phyloP scores from a whole-genome alignment of 2,329 filamentous ascomycete genomes.

The Penicillium carneum region DNA sequence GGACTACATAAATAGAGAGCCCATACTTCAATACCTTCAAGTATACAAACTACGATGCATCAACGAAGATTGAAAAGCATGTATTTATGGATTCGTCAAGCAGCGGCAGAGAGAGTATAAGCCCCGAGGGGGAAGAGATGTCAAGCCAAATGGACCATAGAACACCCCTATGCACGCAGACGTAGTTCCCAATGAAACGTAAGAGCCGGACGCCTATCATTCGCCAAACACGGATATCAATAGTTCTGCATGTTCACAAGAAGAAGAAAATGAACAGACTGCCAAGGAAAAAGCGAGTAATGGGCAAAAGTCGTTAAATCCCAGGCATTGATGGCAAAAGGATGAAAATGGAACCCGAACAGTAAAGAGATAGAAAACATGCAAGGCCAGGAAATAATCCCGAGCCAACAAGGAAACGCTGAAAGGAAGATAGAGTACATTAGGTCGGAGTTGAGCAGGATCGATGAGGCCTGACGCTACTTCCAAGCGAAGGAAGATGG shows the following conservation, averaged over 20 bases:
- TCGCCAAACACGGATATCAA: conserved; percentile 50
- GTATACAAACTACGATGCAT: conserved; percentile 13
- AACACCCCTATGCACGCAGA: conserved; percentile 34
- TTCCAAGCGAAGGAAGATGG: conserved; percentile 13
- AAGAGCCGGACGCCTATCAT: conserved; percentile 44
- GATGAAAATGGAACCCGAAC: conserved; percentile 20
- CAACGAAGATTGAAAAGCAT: conserved; percentile 15
- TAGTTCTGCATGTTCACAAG: conserved; percentile 25
- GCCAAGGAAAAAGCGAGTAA: conserved; percentile 21
- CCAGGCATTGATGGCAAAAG: conserved; percentile 25
- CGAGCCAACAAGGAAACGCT: conserved; percentile 36
- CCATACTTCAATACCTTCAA: background rate
- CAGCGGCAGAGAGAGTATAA: conserved; percentile 32
- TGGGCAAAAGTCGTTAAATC: conserved; percentile 27
- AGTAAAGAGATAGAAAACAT: conserved; percentile 27
- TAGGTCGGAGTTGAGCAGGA: conserved; percentile 35
- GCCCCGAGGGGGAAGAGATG: conserved; percentile 24
- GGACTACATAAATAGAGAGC: no score
- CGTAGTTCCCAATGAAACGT: conserved; percentile 34
- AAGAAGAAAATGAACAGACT: conserved; percentile 19
- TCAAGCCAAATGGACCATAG: conserved; percentile 24
- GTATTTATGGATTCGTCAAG: conserved; percentile 38
- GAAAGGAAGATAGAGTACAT: conserved; percentile 43
- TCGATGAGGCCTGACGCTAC: conserved; percentile 26
- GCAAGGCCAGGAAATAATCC: conserved; percentile 30